These are phyloP conservation scores for Phaffia rhodozyma DNA, from an alignment of 1,284 basidiomycete genomes.

Conservation along the genomic window DNA sequence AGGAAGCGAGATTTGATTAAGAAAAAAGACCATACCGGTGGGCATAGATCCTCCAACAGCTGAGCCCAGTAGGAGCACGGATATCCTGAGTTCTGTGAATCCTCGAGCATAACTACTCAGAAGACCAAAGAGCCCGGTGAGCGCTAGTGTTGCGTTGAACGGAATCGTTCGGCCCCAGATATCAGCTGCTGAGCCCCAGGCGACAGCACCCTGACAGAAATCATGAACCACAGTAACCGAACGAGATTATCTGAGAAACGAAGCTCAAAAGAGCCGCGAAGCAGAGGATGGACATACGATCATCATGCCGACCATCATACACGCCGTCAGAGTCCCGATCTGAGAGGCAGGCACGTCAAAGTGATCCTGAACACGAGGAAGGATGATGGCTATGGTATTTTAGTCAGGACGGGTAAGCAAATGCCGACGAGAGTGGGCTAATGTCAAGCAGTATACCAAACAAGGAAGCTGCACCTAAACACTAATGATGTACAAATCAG, in stretches of 20 bases:
- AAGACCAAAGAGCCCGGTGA: conserved; percentile 76
- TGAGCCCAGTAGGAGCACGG: conserved; percentile 77
- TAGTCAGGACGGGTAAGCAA: conserved; percentile 56
- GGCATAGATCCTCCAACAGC: conserved; percentile 55
- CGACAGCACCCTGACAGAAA: conserved; percentile 73
- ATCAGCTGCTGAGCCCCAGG: conserved; percentile 83
- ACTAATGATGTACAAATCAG: no score
- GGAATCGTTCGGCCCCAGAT: conserved; percentile 72
- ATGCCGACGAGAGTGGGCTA: conserved; percentile 44
- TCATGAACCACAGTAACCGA: conserved; percentile 59
- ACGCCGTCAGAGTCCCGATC: conserved; percentile 30
- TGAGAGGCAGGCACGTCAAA: conserved; percentile 41
- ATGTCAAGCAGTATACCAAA: neutral
- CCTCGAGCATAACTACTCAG: conserved; percentile 43
- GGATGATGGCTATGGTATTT: conserved; percentile 60
- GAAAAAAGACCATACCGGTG: neutral
- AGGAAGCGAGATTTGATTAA: neutral
- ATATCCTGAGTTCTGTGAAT: conserved; percentile 29
- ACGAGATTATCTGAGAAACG: conserved; percentile 46
- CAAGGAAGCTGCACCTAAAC: neutral
- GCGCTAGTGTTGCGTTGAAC: conserved; percentile 82
- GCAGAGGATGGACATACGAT: neutral
- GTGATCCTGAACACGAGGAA: conserved; percentile 83
- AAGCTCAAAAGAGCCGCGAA: conserved; percentile 18
- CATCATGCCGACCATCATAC: conserved; percentile 42